phyloP scores from a whole-genome alignment of 1,284 basidiomycete genomes.

The Papiliotrema terrestris region DNA sequence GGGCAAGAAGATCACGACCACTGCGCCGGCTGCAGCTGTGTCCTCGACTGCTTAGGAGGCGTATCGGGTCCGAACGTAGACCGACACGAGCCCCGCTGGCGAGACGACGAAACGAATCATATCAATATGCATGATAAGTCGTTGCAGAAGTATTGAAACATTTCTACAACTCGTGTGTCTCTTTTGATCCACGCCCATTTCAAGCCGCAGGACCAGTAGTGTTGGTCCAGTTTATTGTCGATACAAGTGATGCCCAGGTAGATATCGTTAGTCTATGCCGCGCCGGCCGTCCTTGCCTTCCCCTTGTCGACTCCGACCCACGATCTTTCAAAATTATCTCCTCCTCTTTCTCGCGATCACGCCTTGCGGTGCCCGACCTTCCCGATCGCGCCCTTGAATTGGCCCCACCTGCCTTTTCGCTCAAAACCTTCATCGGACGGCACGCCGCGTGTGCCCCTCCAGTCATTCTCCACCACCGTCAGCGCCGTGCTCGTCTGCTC shows the following conservation, averaged over 20 bases:
- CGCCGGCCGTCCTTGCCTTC: not conserved
- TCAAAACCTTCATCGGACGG: conserved; percentile 7
- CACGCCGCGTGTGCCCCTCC: conserved; percentile 25
- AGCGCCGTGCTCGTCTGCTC: conserved; percentile 18
- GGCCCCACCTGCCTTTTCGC: conserved; percentile 18
- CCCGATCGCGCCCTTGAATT: conserved; percentile 20
- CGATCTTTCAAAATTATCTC: too few relatives aligned
- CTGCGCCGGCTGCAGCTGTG: not conserved
- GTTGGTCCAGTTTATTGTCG: too few relatives aligned
- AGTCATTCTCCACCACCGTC: conserved; percentile 38
- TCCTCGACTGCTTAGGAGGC: not conserved
- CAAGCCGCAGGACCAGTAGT: too few relatives aligned
- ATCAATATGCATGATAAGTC: not conserved
- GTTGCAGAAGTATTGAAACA: too few relatives aligned
- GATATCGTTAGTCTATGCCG: not conserved
- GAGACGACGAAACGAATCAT: not conserved
- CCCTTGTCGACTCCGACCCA: too few relatives aligned
- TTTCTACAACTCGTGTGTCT: too few relatives aligned
- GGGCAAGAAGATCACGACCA: conserved; percentile 38
- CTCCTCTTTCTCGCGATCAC: too few relatives aligned
- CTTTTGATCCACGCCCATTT: too few relatives aligned
- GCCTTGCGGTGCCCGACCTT: conserved; percentile 7
- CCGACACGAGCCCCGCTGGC: not conserved
- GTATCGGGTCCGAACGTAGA: too few relatives aligned
- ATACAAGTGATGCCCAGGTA: too few relatives aligned